Percentiles rank a stretch among this genome's conserved stretches.
Conservation (phyloP, 2,329 filamentous ascomycete species). For the Paraphaeosphaeria minitans region DNA sequence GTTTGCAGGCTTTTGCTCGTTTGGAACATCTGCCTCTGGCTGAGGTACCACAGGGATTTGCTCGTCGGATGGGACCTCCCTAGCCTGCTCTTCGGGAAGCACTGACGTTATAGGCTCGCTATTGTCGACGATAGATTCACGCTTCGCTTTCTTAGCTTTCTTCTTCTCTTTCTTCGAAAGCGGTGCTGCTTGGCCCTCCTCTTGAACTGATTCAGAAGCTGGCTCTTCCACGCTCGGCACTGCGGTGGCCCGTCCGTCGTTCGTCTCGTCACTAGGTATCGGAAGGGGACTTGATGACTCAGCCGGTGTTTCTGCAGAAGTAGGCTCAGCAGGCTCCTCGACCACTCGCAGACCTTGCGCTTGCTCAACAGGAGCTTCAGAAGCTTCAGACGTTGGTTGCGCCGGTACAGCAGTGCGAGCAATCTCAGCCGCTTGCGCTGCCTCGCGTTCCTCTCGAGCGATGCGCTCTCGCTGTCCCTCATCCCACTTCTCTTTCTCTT, state of each 20-base stretch:
- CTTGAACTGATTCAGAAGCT: background rate
- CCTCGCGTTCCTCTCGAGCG: background rate
- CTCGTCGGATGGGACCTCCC: background rate
- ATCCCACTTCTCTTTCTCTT: conserved; percentile 3
- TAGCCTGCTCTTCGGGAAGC: conserved; percentile 6
- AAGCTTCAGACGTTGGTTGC: background rate
- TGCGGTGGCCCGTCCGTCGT: background rate
- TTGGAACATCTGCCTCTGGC: background rate
- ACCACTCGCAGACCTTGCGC: background rate
- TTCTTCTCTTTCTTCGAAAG: conserved; percentile 33
- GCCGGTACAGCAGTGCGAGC: background rate
- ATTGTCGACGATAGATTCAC: conserved; percentile 12
- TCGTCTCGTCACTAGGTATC: background rate
- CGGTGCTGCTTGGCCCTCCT: conserved; percentile 16
- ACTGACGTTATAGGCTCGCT: conserved; percentile 3
- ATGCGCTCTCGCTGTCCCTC: conserved; percentile 4
- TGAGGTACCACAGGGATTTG: background rate
- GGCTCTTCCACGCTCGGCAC: background rate
- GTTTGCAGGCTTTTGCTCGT: background rate
- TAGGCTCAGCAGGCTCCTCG: background rate
- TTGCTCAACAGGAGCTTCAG: conserved; percentile 9
- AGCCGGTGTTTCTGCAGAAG: background rate
- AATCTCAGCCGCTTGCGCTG: background rate
- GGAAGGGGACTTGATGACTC: background rate
- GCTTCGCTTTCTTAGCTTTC: conserved; percentile 31